Conservation (phyloP, 805 yeast species). For the Wickerhamiella slavikovae region DNA sequence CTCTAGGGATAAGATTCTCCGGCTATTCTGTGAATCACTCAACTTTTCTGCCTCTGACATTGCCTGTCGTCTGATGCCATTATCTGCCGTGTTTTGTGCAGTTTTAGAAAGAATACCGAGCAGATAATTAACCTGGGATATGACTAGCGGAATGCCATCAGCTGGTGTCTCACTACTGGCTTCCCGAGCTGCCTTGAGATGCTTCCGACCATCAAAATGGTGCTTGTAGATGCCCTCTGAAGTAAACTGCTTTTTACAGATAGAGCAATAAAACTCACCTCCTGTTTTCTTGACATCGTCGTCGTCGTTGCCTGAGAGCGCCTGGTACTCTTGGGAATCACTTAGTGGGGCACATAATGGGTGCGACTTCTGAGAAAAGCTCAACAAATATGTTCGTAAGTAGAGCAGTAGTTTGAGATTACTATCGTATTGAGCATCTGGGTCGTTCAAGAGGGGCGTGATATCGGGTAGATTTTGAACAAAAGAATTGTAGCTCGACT, state of each 20-base stretch:
- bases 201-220: constrained; percentile 61
- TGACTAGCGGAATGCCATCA: too few relatives aligned
- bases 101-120: too few relatives aligned
- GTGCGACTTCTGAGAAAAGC: constrained; percentile 26
- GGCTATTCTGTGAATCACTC: too few relatives aligned
- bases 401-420: constrained; percentile 23
- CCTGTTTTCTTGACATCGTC: constrained; percentile 2
- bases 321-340: constrained; percentile 2
- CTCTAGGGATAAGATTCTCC: constrained; percentile 8
- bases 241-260: constrained; percentile 44
- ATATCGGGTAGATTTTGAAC: constrained; percentile 25
- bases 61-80: too few relatives aligned
- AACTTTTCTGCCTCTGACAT: too few relatives aligned
- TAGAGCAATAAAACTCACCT: constrained; percentile 29
- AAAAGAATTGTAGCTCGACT: constrained; percentile 28
- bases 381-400: constrained; percentile 29
- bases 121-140: too few relatives aligned
- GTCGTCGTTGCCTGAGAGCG: constrained; percentile 7
- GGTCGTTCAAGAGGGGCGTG: too few relatives aligned
- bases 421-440: too few relatives aligned
- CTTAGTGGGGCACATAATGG: constrained; percentile 8
- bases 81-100: too few relatives aligned
- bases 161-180: too few relatives aligned
- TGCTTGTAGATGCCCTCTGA: constrained; percentile 42
- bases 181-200: constrained; percentile 30